phyloP scores from a whole-genome alignment of 352 stramenopile genomes.

The Globisporangium sylvaticum region DNA sequence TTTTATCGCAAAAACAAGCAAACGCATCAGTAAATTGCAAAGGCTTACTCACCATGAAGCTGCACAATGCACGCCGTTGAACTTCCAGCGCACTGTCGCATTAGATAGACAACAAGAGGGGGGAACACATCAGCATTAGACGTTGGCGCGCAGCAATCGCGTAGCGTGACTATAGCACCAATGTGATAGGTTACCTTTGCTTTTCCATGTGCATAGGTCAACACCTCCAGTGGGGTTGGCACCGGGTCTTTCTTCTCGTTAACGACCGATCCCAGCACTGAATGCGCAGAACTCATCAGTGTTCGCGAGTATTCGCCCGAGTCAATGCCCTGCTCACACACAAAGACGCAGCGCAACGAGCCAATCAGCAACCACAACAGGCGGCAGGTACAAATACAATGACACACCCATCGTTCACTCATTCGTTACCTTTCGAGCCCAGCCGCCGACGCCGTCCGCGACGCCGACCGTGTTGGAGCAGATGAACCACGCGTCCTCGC shows the following conservation, averaged over 20 bases:
- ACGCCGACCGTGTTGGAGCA: constrained; percentile 73
- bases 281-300: constrained; percentile 60
- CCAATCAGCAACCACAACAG: not conserved
- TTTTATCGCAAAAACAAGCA: not conserved
- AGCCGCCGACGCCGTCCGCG: constrained; percentile 84
- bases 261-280: constrained; percentile 19
- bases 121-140: not conserved
- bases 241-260: constrained; percentile 17
- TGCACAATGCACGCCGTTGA: constrained; percentile 86
- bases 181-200: constrained; percentile 35
- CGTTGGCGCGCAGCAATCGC: not conserved
- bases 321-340: constrained; percentile 60
- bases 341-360: not conserved
- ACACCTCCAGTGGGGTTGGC: constrained; percentile 60
- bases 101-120: not conserved
- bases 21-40: not conserved
- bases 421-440: constrained; percentile 64
- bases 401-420: not conserved
- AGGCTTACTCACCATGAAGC: constrained; percentile 43
- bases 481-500: constrained; percentile 87
- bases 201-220: constrained; percentile 60
- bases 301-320: constrained; percentile 85
- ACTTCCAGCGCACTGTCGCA: constrained; percentile 58
- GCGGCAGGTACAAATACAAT: not conserved
- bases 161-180: not conserved